Evolutionary conservation across 192 early-diverging fungal species (phyloP).

Genomic region (Podila horticola): DNA sequence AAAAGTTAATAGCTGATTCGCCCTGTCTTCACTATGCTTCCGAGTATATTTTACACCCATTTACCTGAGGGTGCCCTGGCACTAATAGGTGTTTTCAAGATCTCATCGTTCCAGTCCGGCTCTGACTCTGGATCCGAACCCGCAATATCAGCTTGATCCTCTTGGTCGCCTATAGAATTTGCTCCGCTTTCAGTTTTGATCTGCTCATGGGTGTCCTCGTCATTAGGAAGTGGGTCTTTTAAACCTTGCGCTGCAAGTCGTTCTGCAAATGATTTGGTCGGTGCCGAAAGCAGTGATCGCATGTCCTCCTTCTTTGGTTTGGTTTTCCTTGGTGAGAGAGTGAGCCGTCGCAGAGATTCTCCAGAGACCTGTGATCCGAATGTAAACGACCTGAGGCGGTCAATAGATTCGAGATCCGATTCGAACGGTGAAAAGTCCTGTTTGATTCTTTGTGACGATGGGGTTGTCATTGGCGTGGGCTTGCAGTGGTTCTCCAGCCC

Average conservation of each 20-base stretch:
- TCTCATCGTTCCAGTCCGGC: constrained; percentile 36
- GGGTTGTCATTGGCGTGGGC: neutral
- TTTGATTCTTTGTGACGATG: neutral
- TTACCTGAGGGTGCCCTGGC: neutral
- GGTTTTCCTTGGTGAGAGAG: constrained; percentile 34
- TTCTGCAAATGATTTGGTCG: constrained; percentile 16
- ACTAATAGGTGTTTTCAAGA: neutral
- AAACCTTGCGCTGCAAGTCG: constrained; percentile 6
- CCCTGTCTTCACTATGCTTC: too few species aligned
- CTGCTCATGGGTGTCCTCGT: neutral
- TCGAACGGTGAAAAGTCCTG: neutral
- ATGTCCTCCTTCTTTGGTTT: neutral
- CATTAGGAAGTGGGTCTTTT: neutral
- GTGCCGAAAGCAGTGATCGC: neutral
- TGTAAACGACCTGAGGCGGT: constrained; percentile 7
- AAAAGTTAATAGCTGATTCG: neutral
- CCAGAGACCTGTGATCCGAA: constrained; percentile 26
- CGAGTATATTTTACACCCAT: neutral
- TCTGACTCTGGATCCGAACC: constrained; percentile 42
- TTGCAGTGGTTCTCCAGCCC: neutral
- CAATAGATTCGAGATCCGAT: constrained; percentile 6
- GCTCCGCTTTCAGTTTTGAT: neutral
- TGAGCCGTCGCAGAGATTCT: constrained; percentile 25
- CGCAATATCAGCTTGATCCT: neutral
- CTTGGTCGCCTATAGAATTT: neutral